Base-by-base conservation (phyloP, 2,329 filamentous ascomycete genomes). In the Colletotrichum noveboracense region DNA sequence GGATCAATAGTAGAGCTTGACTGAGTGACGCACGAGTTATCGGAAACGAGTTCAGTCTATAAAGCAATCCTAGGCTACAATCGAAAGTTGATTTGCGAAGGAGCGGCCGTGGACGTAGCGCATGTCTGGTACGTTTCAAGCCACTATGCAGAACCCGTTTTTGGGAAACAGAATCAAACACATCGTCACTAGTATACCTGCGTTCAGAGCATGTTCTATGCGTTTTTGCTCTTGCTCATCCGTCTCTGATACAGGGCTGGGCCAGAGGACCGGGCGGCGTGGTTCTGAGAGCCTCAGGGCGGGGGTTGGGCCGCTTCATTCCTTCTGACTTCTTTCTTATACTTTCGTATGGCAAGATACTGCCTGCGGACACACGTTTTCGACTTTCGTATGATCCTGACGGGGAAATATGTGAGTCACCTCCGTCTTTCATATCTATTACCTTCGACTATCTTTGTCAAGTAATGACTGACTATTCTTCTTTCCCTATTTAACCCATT, bases 11-110 rank as follows among this genome's bases (percentile, higher is more conserved):
- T 5, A n/a, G 28, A 58, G 5, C 38, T n/a, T n/a, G 3, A 16
- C 14, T 10, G n/a, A 28, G 0, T 6, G 6, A 3, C 55, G 0
- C 55, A 12, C 7, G 4, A 4, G 13, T 28, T 58, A 0, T 18
- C 12, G 7, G 7, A 58, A 7, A 30, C 4, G 24, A 3, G 1
- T 58, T 3, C 7, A 6, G 2, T 2, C 2, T 21, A 10, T 58
- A 0, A 58, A 16, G 24, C 0, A n/a, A 18, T 30, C 16, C 1
- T 7, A 18, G 6, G 10, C 13, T 58, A 18, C 21, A 28, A 58
- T 18, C 6, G 0, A 30, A 58, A 58, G 14, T 12, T 28, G 24
- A 28, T 28, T 56, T 8, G 21, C 21, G 21, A 28, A 28, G 52
- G 13, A 4, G 52, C 21, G 12, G 24, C 13, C 4, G 55, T 13